Evolutionary conservation across 495 filamentous ascomycete species (phyloP).

Genomic region (Penicillium macrosclerotiorum): DNA sequence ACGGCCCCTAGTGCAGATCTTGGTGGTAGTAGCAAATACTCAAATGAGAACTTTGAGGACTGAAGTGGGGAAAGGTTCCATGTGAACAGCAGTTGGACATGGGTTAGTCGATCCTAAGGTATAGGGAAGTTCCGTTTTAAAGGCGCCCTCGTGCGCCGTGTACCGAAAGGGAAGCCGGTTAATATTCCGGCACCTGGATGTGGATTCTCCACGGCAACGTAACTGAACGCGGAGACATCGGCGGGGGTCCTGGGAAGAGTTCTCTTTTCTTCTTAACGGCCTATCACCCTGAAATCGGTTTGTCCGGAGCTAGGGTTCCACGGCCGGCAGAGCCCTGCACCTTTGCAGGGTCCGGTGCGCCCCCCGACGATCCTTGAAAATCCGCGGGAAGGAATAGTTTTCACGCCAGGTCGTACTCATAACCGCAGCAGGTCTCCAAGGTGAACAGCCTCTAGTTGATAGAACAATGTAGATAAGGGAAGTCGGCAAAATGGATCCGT

Average conservation of each 20-base stretch:
- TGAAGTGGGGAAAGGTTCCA: too few relatives aligned
- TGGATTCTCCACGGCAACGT: too few relatives aligned
- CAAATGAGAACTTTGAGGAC: too few relatives aligned
- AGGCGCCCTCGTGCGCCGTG: too few relatives aligned
- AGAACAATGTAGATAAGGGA: conserved; percentile 67
- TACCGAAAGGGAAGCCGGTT: too few relatives aligned
- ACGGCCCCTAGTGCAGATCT: too few relatives aligned
- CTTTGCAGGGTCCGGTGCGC: conserved; percentile 64
- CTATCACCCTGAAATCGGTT: conserved; percentile 56
- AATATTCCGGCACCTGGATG: too few relatives aligned
- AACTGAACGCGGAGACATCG: too few relatives aligned
- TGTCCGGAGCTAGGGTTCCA: conserved; percentile 36
- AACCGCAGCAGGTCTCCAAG: conserved; percentile 71
- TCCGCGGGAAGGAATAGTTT: conserved; percentile 65
- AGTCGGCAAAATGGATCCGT: conserved; percentile 72
- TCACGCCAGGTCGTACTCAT: conserved; percentile 65
- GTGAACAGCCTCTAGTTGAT: conserved; percentile 72
- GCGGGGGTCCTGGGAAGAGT: conserved; percentile 53
- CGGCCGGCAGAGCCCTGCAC: conserved; percentile 50
- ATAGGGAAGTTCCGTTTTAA: too few relatives aligned
- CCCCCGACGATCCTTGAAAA: conserved; percentile 68
- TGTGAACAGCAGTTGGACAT: too few relatives aligned
- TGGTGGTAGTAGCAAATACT: too few relatives aligned
- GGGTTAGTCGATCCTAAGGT: too few relatives aligned
- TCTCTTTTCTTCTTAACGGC: conserved; percentile 25